phyloP scores from a whole-genome alignment of 257 asterid species.

The Apocynum venetum region DNA sequence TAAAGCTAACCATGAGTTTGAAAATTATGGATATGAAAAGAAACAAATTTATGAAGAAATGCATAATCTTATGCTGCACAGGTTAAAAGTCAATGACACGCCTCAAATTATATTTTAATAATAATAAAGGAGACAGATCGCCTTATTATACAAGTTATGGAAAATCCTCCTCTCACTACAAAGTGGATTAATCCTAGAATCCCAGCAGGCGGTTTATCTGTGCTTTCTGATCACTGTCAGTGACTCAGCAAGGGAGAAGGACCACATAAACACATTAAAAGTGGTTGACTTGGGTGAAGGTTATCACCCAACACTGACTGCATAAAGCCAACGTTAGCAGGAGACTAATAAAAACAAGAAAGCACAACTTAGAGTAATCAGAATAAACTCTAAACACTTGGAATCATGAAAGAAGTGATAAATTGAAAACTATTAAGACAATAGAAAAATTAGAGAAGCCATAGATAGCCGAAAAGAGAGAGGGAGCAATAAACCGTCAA shows the following conservation, averaged over 20 bases:
- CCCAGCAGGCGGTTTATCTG: not conserved
- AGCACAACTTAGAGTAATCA: no score
- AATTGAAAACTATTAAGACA: no score
- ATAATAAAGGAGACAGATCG: not conserved
- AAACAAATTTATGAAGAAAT: not conserved
- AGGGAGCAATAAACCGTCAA: not conserved
- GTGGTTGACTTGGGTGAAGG: not conserved
- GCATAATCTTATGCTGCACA: not conserved
- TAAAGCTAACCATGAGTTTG: constrained; percentile 3
- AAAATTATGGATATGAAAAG: not conserved
- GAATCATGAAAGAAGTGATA: not conserved
- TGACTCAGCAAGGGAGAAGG: not conserved
- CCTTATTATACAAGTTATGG: not conserved
- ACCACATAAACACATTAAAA: not conserved
- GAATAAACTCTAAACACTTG: no score
- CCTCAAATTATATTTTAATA: not conserved
- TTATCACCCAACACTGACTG: not conserved
- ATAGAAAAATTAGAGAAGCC: not conserved
- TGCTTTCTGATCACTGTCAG: not conserved
- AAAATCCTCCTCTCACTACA: not conserved
- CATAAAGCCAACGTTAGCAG: not conserved
- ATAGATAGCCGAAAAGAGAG: not conserved
- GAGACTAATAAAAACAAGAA: not conserved
- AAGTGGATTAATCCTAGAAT: not conserved
- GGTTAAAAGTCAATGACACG: not conserved